These are phyloP conservation scores for Fusarium agapanthi DNA, from an alignment of 2,329 filamentous ascomycete species.

Conservation along the genomic window DNA sequence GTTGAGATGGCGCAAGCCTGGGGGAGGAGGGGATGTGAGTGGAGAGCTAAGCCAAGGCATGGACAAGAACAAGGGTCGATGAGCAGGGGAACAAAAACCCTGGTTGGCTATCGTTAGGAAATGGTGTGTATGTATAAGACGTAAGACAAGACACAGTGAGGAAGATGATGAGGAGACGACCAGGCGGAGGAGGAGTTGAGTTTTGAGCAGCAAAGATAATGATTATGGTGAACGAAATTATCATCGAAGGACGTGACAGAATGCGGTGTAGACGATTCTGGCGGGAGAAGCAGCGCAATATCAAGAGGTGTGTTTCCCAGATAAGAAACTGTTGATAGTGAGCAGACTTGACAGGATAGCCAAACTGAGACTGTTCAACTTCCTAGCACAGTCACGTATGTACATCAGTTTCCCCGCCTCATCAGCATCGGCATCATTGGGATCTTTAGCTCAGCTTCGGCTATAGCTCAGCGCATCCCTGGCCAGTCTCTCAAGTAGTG, in stretches of 20 bases:
- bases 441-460: conserved; percentile 21
- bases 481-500: conserved; percentile 6
- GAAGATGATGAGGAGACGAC: conserved; percentile 3
- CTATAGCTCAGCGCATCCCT: conserved; percentile 2
- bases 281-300: conserved; percentile 3
- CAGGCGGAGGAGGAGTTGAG: conserved; percentile 13
- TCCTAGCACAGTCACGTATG: conserved; percentile 2
- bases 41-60: conserved; percentile 31
- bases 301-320: not conserved
- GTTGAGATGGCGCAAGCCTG: conserved; percentile 44
- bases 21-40: conserved; percentile 25
- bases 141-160: conserved; percentile 32
- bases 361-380: not conserved
- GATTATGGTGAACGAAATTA: conserved; percentile 12
- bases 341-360: not conserved
- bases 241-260: not conserved
- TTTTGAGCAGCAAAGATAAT: not conserved
- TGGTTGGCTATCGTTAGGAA: conserved; percentile 18
- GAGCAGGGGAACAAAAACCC: conserved; percentile 25
- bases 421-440: conserved; percentile 29
- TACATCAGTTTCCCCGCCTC: conserved; percentile 11
- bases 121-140: conserved; percentile 23
- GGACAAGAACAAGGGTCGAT: conserved; percentile 30
- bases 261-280: conserved; percentile 13
- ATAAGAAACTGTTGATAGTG: conserved; percentile 9